phyloP scores from a whole-genome alignment of 1,284 basidiomycete species.

The Cystobasidiaceae sp. region DNA sequence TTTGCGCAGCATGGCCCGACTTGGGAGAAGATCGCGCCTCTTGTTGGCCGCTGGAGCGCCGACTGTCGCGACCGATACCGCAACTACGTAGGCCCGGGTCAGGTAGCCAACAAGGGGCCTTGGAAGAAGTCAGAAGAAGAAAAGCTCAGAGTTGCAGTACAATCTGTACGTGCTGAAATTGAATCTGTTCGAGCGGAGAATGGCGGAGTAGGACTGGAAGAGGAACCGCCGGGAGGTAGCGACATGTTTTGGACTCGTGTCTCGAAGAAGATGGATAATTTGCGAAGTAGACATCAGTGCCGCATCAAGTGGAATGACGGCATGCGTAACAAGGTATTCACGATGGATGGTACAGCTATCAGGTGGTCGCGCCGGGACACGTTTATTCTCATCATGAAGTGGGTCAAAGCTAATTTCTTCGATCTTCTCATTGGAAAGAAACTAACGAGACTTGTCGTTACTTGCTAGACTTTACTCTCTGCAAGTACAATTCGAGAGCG shows the following conservation, averaged over 20 bases:
- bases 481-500: slow-evolving; percentile 28
- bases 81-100: slow-evolving; percentile 60
- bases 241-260: slow-evolving; percentile 76
- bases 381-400: slow-evolving; percentile 74
- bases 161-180: slow-evolving; percentile 36
- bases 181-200: slow-evolving; percentile 22
- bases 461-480: slow-evolving; percentile 29
- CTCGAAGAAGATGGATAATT: slow-evolving; percentile 65
- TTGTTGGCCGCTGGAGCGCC: slow-evolving; percentile 65
- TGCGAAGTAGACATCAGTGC: slow-evolving; percentile 72
- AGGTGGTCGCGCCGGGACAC: slow-evolving; percentile 70
- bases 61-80: slow-evolving; percentile 79
- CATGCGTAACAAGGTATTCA: slow-evolving; percentile 58
- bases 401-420: slow-evolving; percentile 42
- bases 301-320: slow-evolving; percentile 63
- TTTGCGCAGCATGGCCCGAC: slow-evolving; percentile 63
- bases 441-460: neutral
- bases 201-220: neutral
- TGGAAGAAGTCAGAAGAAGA: slow-evolving; percentile 38
- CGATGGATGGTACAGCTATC: slow-evolving; percentile 61
- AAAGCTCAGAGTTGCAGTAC: slow-evolving; percentile 31
- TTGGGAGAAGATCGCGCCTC: slow-evolving; percentile 66
- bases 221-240: slow-evolving; percentile 55
- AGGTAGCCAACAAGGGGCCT: slow-evolving; percentile 37
- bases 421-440: neutral